phyloP scores from a whole-genome alignment of 2,329 filamentous ascomycete species.

The Botryotinia calthae region DNA sequence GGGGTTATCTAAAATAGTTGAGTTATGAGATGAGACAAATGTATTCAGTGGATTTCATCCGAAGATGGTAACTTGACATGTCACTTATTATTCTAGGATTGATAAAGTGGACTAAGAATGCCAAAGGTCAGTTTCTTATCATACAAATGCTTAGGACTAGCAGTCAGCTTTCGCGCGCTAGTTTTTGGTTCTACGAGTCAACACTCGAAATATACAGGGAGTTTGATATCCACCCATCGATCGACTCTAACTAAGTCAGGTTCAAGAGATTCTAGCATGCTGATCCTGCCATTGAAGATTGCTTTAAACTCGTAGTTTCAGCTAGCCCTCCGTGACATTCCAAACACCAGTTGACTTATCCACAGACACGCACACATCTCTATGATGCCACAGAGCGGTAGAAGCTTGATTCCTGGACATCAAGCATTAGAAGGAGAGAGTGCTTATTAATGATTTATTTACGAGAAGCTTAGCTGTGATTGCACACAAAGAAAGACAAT shows the following conservation, averaged over 20 bases:
- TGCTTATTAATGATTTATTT: neutral
- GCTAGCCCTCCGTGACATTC: neutral
- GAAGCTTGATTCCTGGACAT: neutral
- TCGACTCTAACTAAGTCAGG: neutral
- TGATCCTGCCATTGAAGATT: neutral
- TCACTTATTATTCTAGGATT: no score
- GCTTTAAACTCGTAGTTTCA: neutral
- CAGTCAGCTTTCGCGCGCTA: no score
- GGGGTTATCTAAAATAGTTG: no score
- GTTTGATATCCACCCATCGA: no score
- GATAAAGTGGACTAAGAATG: no score
- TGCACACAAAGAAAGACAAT: neutral
- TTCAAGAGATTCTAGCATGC: neutral
- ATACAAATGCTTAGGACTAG: no score
- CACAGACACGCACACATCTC: neutral
- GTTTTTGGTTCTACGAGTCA: no score
- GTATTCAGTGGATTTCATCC: no score
- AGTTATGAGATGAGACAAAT: no score
- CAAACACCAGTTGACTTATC: neutral
- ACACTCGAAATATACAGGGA: no score
- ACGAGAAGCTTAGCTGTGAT: neutral
- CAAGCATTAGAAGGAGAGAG: neutral
- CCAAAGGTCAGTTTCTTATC: no score
- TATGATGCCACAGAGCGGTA: neutral
- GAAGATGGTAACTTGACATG: no score